These are phyloP conservation scores for Spongiforma sp. DNA, from an alignment of 1,284 basidiomycete species.

Conservation along the genomic window DNA sequence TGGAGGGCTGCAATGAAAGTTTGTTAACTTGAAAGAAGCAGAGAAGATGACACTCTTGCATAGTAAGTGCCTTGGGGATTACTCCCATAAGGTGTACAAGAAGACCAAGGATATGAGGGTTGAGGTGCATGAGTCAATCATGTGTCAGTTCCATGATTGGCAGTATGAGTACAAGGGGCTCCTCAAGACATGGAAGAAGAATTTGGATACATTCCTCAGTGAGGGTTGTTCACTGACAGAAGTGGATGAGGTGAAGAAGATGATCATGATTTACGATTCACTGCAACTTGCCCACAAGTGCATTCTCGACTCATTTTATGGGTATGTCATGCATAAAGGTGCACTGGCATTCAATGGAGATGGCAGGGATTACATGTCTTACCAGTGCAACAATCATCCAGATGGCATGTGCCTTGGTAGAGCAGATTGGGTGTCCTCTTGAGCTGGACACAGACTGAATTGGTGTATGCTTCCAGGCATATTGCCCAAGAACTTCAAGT, in stretches of 20 bases:
- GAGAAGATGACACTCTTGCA: conserved; percentile 95
- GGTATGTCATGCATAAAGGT: conserved; percentile 99
- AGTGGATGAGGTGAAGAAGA: conserved; percentile 97
- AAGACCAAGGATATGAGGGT: conserved; percentile 99
- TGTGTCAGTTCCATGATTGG: conserved; percentile 99
- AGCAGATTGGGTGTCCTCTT: conserved; percentile 96
- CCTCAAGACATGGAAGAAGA: conserved; percentile 99
- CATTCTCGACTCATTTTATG: conserved; percentile 99
- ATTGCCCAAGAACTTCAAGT: conserved; percentile 98
- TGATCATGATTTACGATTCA: conserved; percentile 99
- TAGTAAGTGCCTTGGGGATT: conserved; percentile 97
- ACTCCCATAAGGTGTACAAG: conserved; percentile 98
- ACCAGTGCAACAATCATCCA: conserved; percentile 99
- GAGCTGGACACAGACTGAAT: conserved; percentile 99
- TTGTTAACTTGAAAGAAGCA: conserved; percentile 82
- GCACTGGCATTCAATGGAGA: conserved; percentile 99
- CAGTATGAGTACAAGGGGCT: conserved; percentile 99
- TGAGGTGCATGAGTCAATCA: conserved; percentile 93
- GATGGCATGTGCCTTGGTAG: conserved; percentile 98
- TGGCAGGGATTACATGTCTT: conserved; percentile 99
- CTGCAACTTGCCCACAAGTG: conserved; percentile 99
- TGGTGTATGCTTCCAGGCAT: conserved; percentile 99
- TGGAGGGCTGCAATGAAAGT: conserved; percentile 78
- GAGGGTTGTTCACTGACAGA: conserved; percentile 81
- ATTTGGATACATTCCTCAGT: conserved; percentile 78